Evolutionary conservation across 2,329 filamentous ascomycete genomes (phyloP), one percentile per base, ranked within the genome.

Genomic region (Neocucurbitaria cava): DNA sequence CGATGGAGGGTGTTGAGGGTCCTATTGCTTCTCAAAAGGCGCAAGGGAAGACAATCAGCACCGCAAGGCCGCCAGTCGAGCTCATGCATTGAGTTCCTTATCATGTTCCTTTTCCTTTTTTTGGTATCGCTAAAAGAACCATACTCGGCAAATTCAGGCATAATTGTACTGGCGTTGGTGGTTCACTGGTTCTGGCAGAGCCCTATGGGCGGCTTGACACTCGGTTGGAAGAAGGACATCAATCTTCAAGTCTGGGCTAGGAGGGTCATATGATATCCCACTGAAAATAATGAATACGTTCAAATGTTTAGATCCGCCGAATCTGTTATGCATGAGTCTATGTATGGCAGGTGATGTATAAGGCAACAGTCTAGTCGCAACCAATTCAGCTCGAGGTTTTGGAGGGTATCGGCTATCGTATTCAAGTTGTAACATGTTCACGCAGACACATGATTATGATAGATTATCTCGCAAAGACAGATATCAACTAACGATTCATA

Each of bases 31-130:
- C 64, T 17, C 66, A 72, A 31, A 75, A 73, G 56, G 68, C 70
- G 2, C 69, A 73, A 54, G 72, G 72, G 26, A 67, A 69, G 46
- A 62, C 59, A 2, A 38, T 69, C 23, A 69, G 75, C 39, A 78
- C 76, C 9, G 50, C 73, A 11, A 62, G 76, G 49, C 76, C 76
- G 23, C 76, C 76, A 11, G 70, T 78, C 5, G 76, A 78, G 65
- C 58, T 78, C 5, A 76, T 77, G 73, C 52, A 65, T 7, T 74
- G 57, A 62, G 43, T 35, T 18, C 5, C 31, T 43, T 47, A 17
- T 28, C 15, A 7, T 36, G 46, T 11, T 48, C 21, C 8, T 33
- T 62, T 54, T 52, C 53, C 39, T 48, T 48, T 52, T 33, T 23
- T 53, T 31, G 46, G 10, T 46, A 18, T 58, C 52, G 50, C 54